These are phyloP conservation scores for Cadophora luteo-olivacea DNA, from an alignment of 2,329 filamentous ascomycete species.

Conservation along the genomic window DNA sequence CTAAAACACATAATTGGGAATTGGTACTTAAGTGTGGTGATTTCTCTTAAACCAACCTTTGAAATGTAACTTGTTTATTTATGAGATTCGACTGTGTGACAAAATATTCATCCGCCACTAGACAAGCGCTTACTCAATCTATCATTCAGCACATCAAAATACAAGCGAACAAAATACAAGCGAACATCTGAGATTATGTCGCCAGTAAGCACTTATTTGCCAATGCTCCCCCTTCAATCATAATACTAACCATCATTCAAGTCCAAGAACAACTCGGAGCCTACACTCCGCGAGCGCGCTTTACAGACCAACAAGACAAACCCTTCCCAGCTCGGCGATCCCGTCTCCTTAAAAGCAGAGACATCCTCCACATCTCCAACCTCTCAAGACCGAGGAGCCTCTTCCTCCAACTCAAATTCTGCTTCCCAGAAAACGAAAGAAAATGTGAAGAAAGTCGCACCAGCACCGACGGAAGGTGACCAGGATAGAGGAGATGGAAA, in stretches of 20 bases:
- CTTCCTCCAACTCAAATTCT: neutral
- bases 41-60: too few species aligned
- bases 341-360: conserved; percentile 34
- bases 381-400: conserved; percentile 18
- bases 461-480: conserved; percentile 27
- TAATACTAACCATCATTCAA: neutral
- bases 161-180: too few species aligned
- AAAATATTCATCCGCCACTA: too few species aligned
- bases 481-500: conserved; percentile 17
- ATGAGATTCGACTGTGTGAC: too few species aligned
- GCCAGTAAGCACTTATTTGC: neutral
- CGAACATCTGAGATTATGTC: neutral
- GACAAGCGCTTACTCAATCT: neutral
- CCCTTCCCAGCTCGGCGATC: conserved; percentile 36
- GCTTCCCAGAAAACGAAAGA: conserved; percentile 14
- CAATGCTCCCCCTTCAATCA: neutral
- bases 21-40: too few species aligned
- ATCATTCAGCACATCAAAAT: neutral
- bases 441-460: conserved; percentile 20
- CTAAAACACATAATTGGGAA: neutral
- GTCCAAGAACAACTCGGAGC: conserved; percentile 16
- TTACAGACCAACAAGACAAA: conserved; percentile 33
- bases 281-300: conserved; percentile 30
- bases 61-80: too few species aligned
- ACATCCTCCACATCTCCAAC: conserved; percentile 26